Conservation (phyloP, 768 basidiomycete genomes). For the Megacollybia marginata region DNA sequence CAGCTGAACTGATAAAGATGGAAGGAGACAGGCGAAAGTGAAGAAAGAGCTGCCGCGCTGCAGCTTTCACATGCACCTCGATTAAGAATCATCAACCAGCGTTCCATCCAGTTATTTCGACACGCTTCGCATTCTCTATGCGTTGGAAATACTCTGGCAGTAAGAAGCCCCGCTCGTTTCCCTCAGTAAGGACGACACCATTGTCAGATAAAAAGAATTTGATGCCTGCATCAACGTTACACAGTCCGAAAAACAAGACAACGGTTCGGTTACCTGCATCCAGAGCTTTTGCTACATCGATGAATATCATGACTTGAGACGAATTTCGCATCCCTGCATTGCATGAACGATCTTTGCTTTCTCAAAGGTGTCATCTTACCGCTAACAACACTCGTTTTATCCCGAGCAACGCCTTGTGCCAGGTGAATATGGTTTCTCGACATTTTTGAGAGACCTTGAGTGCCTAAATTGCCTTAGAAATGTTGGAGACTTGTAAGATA, state of each 20-base stretch:
- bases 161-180: slow-evolving; percentile 58
- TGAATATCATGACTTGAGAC: slow-evolving; percentile 75
- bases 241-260: no score
- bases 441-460: slow-evolving; percentile 77
- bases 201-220: slow-evolving; percentile 77
- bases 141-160: slow-evolving; percentile 56
- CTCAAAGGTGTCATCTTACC: slow-evolving; percentile 36
- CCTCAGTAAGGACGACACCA: slow-evolving; percentile 83
- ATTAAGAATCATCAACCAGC: no score
- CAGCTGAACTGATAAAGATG: no score
- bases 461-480: slow-evolving; percentile 32
- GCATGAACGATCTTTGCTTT: not conserved
- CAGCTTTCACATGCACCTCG: no score
- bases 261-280: slow-evolving; percentile 21
- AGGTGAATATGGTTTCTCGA: slow-evolving; percentile 88
- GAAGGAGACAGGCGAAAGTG: no score
- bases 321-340: slow-evolving; percentile 70
- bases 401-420: slow-evolving; percentile 65
- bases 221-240: slow-evolving; percentile 31
- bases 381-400: slow-evolving; percentile 53
- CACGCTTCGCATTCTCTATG: slow-evolving; percentile 47
- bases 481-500: not conserved
- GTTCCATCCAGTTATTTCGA: slow-evolving; percentile 17
- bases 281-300: slow-evolving; percentile 67
- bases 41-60: no score